phyloP scores from a whole-genome alignment of 2,329 filamentous ascomycete species.

The Bipolaris zeicola region DNA sequence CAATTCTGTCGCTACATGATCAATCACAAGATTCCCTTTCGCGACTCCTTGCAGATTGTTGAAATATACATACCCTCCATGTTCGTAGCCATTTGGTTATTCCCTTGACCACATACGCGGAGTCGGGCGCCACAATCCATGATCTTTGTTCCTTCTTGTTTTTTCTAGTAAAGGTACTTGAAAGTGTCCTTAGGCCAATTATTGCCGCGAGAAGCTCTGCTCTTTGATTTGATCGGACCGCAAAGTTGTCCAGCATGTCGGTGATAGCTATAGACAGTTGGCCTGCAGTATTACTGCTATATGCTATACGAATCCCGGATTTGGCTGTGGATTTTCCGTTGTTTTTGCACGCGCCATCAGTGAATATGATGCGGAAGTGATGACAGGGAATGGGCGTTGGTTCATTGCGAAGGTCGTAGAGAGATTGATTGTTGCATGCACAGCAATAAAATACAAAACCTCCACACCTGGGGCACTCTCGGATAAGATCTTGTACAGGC shows the following conservation, averaged over 20 bases:
- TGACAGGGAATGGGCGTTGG: neutral
- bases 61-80: constrained; percentile 10
- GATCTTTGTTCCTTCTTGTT: neutral
- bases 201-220: constrained; percentile 21
- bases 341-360: neutral
- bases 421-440: neutral
- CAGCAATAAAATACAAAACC: neutral
- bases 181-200: constrained; percentile 9
- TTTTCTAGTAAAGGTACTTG: neutral
- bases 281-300: neutral
- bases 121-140: constrained; percentile 19
- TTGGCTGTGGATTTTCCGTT: neutral
- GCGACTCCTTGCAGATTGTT: no score
- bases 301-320: neutral
- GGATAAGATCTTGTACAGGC: neutral
- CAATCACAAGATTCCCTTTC: neutral
- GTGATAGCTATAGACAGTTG: constrained; percentile 8
- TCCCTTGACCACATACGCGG: constrained; percentile 20
- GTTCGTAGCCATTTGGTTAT: constrained; percentile 18
- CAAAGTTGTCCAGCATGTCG: constrained; percentile 12
- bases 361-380: neutral
- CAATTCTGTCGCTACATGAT: neutral
- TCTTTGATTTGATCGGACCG: constrained; percentile 16
- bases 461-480: neutral
- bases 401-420: neutral